Evolutionary conservation across 768 basidiomycete genomes (phyloP).

Genomic region (Leccinum boreale): DNA sequence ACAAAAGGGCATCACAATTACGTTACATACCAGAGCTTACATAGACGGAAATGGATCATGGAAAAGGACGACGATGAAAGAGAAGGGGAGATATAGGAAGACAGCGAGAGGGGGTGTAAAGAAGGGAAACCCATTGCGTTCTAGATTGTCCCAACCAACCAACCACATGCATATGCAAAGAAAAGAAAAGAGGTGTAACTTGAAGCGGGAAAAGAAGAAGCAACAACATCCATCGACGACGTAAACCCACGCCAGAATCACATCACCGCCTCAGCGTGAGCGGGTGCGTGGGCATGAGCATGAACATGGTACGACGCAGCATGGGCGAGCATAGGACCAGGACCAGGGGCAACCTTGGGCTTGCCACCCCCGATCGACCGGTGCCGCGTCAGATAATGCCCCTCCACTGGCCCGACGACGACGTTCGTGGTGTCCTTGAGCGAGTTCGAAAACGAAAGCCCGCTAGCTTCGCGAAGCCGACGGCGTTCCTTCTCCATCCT

Average conservation of each 20-base stretch:
- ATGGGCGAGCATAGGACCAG: not conserved
- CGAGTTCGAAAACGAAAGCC: slow-evolving; percentile 11
- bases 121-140: slow-evolving; percentile 7
- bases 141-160: slow-evolving; percentile 16
- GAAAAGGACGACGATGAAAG: not conserved
- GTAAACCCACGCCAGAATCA: not conserved
- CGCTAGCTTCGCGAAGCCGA: slow-evolving; percentile 20
- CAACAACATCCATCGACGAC: not conserved
- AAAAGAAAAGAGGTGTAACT: no score
- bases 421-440: slow-evolving; percentile 31
- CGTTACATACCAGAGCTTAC: slow-evolving; percentile 16
- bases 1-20: slow-evolving; percentile 24
- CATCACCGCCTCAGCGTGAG: slow-evolving; percentile 14
- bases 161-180: not conserved
- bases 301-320: not conserved
- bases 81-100: no score
- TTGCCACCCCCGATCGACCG: slow-evolving; percentile 12
- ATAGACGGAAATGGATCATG: slow-evolving; percentile 9
- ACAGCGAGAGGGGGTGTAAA: no score
- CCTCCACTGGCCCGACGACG: slow-evolving; percentile 6
- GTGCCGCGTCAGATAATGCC: slow-evolving; percentile 19
- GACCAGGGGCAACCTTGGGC: slow-evolving; percentile 4
- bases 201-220: not conserved
- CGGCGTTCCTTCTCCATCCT: slow-evolving; percentile 34
- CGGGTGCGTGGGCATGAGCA: slow-evolving; percentile 1